Evolutionary conservation across 2,329 filamentous ascomycete species (phyloP).

Genomic region (Coniella vitis): DNA sequence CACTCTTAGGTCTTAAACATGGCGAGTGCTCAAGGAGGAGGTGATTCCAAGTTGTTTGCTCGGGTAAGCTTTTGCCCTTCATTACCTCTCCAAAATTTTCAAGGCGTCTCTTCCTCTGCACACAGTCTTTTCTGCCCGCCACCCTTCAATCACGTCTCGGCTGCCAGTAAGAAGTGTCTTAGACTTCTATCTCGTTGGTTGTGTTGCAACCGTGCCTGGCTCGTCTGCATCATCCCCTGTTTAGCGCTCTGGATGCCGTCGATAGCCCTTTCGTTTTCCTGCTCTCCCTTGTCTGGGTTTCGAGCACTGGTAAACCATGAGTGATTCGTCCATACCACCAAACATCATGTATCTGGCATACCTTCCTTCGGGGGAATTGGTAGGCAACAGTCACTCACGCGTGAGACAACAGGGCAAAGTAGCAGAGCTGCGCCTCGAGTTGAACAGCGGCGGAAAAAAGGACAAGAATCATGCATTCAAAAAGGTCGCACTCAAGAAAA

Average conservation of each 20-base stretch:
- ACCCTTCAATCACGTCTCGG: constrained; percentile 4
- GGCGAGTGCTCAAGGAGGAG: constrained; percentile 58
- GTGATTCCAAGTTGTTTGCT: constrained; percentile 99
- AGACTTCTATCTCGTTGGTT: constrained; percentile 11
- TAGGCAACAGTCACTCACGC: constrained; percentile 30
- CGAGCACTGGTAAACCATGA: constrained; percentile 1
- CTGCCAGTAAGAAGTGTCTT: constrained; percentile 15
- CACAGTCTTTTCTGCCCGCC: constrained; percentile 1
- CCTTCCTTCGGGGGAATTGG: constrained; percentile 36
- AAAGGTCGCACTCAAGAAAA: constrained; percentile 98
- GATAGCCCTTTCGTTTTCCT: not conserved
- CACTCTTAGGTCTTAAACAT: constrained; percentile 31
- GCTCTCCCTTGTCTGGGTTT: not conserved
- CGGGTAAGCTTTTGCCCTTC: constrained; percentile 56
- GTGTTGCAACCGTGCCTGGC: not conserved
- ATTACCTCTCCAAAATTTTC: constrained; percentile 2
- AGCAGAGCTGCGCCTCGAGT: constrained; percentile 88
- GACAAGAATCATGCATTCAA: constrained; percentile 93
- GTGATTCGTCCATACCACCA: not conserved
- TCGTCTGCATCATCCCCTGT: constrained; percentile 3
- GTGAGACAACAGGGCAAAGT: constrained; percentile 88
- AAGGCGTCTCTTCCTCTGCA: not conserved
- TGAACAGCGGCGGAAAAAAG: constrained; percentile 92
- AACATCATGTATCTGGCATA: constrained; percentile 49
- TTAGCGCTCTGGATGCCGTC: constrained; percentile 4